Base-by-base conservation (phyloP, 495 filamentous ascomycete species). In the Cenococcum geophilum region DNA sequence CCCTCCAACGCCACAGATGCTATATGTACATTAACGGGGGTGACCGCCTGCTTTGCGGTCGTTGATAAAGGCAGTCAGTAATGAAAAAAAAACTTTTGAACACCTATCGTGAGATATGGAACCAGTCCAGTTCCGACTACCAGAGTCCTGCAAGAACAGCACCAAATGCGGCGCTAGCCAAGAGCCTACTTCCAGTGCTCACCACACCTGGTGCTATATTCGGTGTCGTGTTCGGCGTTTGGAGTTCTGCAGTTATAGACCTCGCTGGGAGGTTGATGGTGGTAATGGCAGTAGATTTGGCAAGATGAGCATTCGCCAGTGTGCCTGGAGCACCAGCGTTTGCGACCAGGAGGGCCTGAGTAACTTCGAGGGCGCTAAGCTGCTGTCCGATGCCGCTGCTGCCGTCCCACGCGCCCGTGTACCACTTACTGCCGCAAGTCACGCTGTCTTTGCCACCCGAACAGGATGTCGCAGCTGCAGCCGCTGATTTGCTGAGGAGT, bases 351-450 rank as follows among this genome's bases (percentile, higher is more conserved):
- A 74, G 83, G 8, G 82, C 82, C 57, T 89, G 80, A 0, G 89
- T 78, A 22, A 89, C 77, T 68, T 89, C 85, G 65, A 92, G 76
- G 4, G 82, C 86, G 4, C 80, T 79, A 76, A 91, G 81, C 67
- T 90, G 83, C 72, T 92, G 85, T 10, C 88, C 88, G 11, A 77
- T 65, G 5, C 76, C 77, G 20, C 47, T 64, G 0, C 57, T 70
- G 0, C 72, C 72, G 64, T 79, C 76, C 50, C 63, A 79, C 18
- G 55, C 68, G 2, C 70, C 72, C 10, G 65, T 68, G 32, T 74
- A 74, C 77, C 77, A 79, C 53, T 67, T 68, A 34, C 55, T 48
- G 1, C 72, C 72, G 48, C 73, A 75, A 11, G 65, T 60, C n/a
- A 25, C 63, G 14, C 58, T 53, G 45, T 71, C 57, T 10, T 42